A percentile compares a stretch with the other conserved stretches of the same genome.
These are phyloP conservation scores for Irpex sp. DNA, from an alignment of 1,284 basidiomycete species.

Conservation along the genomic window DNA sequence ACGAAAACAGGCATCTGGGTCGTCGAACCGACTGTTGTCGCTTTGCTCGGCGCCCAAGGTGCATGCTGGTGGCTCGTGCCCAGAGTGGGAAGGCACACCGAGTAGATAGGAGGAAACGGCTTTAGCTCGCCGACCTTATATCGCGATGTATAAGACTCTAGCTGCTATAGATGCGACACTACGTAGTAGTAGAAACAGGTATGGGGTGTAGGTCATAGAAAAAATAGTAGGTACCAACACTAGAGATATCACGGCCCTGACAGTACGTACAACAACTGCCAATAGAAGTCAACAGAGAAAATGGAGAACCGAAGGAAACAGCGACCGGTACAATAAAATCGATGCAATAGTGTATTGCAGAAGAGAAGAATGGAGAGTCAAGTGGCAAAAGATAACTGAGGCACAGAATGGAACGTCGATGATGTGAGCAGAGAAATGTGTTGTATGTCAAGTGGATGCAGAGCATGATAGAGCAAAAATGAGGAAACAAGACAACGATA, in stretches of 20 bases:
- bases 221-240: not conserved
- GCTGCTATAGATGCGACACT: not conserved
- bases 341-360: not conserved
- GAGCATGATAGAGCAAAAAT: constrained; percentile 25
- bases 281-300: not conserved
- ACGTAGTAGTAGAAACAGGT: not conserved
- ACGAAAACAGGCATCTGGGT: constrained; percentile 30
- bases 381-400: not conserved
- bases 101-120: constrained; percentile 1
- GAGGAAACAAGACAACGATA: constrained; percentile 12
- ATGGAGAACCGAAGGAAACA: not conserved
- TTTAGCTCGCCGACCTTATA: not conserved
- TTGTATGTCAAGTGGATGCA: constrained; percentile 10
- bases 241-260: not conserved
- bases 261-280: not conserved
- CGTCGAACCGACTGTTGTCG: constrained; percentile 25
- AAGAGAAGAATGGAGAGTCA: not conserved
- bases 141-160: not conserved
- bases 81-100: constrained; percentile 16
- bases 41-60: constrained; percentile 23
- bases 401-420: constrained; percentile 3
- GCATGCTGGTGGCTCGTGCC: constrained; percentile 24
- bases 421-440: constrained; percentile 1
- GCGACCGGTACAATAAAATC: not conserved
- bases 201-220: not conserved